Percentiles rank a stretch among this genome's conserved stretches.
These are phyloP conservation scores for Claviceps purpurea DNA, from an alignment of 2,329 filamentous ascomycete species.

Conservation along the genomic window DNA sequence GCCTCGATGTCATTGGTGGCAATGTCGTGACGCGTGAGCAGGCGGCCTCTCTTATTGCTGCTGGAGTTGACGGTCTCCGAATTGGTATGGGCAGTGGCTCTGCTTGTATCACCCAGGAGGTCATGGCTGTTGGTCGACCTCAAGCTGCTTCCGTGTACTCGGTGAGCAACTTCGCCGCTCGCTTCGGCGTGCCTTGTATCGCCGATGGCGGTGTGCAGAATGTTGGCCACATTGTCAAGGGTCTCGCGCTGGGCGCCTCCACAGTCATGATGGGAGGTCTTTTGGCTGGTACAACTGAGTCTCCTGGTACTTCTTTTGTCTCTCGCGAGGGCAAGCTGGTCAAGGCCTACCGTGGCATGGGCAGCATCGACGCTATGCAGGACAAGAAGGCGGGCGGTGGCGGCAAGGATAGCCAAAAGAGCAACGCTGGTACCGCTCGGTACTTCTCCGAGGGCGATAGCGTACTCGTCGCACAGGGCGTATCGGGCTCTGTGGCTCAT, in stretches of 20 bases:
- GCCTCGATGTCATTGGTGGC: constrained; percentile 88
- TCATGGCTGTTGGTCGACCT: constrained; percentile 96
- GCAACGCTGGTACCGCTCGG: constrained; percentile 89
- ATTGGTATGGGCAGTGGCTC: constrained; percentile 98
- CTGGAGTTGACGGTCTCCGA: constrained; percentile 87
- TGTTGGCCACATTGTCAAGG: constrained; percentile 97
- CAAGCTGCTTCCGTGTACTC: constrained; percentile 89
- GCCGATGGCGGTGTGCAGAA: constrained; percentile 97
- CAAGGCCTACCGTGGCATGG: constrained; percentile 99
- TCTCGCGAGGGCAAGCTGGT: constrained; percentile 94
- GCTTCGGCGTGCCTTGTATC: constrained; percentile 94
- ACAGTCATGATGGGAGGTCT: constrained; percentile 99
- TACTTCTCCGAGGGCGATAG: constrained; percentile 98
- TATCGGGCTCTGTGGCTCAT: constrained; percentile 74
- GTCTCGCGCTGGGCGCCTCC: constrained; percentile 81
- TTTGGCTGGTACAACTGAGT: constrained; percentile 92
- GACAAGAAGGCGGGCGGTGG: constrained; percentile 86
- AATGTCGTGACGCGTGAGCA: constrained; percentile 98
- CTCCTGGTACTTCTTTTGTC: constrained; percentile 91
- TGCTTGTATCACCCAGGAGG: constrained; percentile 97
- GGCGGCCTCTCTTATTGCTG: constrained; percentile 80
- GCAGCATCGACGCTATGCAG: constrained; percentile 97
- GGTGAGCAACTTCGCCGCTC: constrained; percentile 77
- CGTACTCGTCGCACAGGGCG: constrained; percentile 90
- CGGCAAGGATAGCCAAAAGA: constrained; percentile 58